phyloP scores from a whole-genome alignment of 257 asterid species.

The Forsythia viridissima region DNA sequence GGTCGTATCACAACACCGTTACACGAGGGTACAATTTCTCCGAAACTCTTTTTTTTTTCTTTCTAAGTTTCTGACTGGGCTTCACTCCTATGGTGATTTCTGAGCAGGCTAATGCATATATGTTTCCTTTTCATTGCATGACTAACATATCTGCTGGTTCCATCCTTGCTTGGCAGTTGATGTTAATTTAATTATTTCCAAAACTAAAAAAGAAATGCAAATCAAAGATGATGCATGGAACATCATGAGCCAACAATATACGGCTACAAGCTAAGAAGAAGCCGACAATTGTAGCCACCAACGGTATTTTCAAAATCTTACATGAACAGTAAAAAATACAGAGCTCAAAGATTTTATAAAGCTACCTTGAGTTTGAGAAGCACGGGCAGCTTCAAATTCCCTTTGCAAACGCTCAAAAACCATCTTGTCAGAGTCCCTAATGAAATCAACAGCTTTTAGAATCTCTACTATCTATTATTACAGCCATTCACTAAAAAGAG shows the following conservation, averaged over 20 bases:
- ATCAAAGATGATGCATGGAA: not conserved
- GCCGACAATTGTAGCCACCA: constrained; percentile 3
- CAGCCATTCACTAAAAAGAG: constrained; percentile 12
- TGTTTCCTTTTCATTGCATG: not conserved
- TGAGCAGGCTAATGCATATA: not conserved
- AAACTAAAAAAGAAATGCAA: not conserved
- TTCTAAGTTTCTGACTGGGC: not conserved
- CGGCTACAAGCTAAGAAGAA: not conserved
- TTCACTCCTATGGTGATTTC: not conserved
- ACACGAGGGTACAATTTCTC: not conserved
- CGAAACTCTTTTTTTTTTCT: not conserved
- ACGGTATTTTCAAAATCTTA: not conserved
- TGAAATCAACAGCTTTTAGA: constrained; percentile 30
- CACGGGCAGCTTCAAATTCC: constrained; percentile 88
- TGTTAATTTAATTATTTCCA: not conserved
- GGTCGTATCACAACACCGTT: not conserved
- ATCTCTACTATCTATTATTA: constrained; percentile 5
- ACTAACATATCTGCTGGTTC: not conserved
- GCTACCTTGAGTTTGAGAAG: constrained; percentile 90
- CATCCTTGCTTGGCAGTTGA: not conserved
- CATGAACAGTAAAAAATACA: constrained; percentile 10
- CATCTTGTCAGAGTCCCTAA: constrained; percentile 93
- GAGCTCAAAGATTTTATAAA: constrained; percentile 2
- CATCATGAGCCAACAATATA: constrained; percentile 11
- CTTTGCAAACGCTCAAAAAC: constrained; percentile 83